Evolutionary conservation across 1,139 yeast species (phyloP).

Genomic region (Meyerozyma guilliermondii): DNA sequence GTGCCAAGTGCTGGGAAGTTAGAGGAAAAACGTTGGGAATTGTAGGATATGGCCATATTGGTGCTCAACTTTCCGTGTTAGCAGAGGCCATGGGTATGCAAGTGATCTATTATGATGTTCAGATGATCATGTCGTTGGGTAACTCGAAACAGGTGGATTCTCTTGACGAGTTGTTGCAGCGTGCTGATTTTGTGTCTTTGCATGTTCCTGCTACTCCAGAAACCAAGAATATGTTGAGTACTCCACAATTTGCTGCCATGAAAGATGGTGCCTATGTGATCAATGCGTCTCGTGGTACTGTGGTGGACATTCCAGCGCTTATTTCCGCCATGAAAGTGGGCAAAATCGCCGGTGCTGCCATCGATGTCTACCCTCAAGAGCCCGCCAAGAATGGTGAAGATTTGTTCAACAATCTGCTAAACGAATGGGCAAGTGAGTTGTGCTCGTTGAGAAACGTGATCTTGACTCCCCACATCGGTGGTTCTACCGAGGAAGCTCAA

Average conservation of each 20-base stretch:
- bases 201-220: constrained; percentile 96
- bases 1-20: constrained; percentile 96
- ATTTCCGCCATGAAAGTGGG: constrained; percentile 89
- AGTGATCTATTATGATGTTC: constrained; percentile 86
- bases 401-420: constrained; percentile 65
- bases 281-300: constrained; percentile 97
- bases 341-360: constrained; percentile 94
- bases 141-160: constrained; percentile 90
- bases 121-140: constrained; percentile 95
- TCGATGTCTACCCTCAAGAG: constrained; percentile 95
- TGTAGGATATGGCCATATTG: constrained; percentile 97
- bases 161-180: constrained; percentile 72
- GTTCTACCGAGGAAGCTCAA: constrained; percentile 99
- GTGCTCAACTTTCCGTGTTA: constrained; percentile 90
- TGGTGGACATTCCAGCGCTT: constrained; percentile 91
- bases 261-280: constrained; percentile 91
- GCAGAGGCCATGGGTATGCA: constrained; percentile 99
- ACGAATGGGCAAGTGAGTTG: constrained; percentile 81
- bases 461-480: constrained; percentile 97
- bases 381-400: constrained; percentile 96
- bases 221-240: constrained; percentile 83
- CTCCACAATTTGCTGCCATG: constrained; percentile 94
- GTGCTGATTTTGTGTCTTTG: constrained; percentile 83
- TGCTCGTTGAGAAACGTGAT: constrained; percentile 82
- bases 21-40: constrained; percentile 98